Base-by-base conservation (phyloP, 371 early-diverging fungal genomes). In the Mortierella sp. region DNA sequence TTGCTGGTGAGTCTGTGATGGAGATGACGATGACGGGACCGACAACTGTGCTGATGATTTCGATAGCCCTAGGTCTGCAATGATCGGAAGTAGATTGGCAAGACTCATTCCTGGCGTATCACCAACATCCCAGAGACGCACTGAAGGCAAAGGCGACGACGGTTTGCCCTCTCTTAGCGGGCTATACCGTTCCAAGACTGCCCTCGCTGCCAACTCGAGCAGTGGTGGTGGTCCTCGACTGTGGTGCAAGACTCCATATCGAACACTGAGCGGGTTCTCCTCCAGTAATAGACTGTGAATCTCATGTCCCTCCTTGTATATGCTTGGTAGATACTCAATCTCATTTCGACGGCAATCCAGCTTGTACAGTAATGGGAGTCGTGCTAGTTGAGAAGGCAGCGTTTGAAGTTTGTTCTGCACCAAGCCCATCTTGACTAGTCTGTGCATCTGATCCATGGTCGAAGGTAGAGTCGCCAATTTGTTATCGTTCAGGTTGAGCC, bases 401-500 rank as follows among this genome's bases (percentile, higher is more conserved):
- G 65, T 63, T 17, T 63, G 59, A 0, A 92, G 60, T 12, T 74
- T 61, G 71, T 92, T 92, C 57, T 88, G 88, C 4, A 90, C 93
- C 25, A 92, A 67, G 0, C 91, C 92, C 39, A 91, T 72, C 62
- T 91, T 91, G 46, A 90, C 89, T 0, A 92, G 73, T 16, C 78
- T 79, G 8, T 62, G 73, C 54, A 92, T 70, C 24, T 83, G 69
- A 3, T 81, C 80, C 54, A 92, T 78, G 12, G 82, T 67, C 8
- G 67, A 60, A 1, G 92, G 91, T 2, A 92, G 50, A 3, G 71
- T 52, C 9, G 58, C 69, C 16, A 92, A 61, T 19, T 73, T 78
- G 77, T 92, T 92, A 67, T 90, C 92, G 43, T 88, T 88, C 8
- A 91, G 63, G 57, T 91, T 92, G 19, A 92, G 85, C 92, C 91